Base-by-base conservation (phyloP, 345 rosid genomes). In the Laguncularia racemosa region DNA sequence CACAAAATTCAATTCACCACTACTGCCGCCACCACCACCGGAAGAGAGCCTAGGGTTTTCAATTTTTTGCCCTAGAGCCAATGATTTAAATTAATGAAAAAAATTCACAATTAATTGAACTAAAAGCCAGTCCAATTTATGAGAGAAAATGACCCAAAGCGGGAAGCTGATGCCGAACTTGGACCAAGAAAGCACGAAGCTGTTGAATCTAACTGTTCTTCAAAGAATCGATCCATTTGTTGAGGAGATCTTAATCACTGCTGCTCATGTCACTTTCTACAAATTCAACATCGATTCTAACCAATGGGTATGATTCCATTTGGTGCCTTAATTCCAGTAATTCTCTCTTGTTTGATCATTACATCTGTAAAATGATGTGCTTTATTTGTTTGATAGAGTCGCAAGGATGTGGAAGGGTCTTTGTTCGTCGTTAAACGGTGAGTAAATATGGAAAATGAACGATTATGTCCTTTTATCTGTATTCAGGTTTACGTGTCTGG, bases 371-470 rank as follows among this genome's bases (percentile, higher is more conserved):
- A 6, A 10, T 20, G 20, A 20, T 38, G 3, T 44, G 23, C 43
- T 51, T 44, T 44, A 51, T 21, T 52, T 16, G 20, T 20, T 48
- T 54, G 67, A 64, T 74, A 92, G 96, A 79, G 96, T 45, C 95
- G 97, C 53, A 93, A 93, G 73, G 97, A 93, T 52, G 97, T 93
- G 44, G 99, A 93, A 78, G 99, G 99, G 46, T 85, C 99, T 59
- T 83, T 89, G 18, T 89, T 89, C 57, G 97, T 93, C 17, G 99
- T 93, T 44, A 93, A 93, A 73, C 83, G 98, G 96, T 86, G 10
- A 50, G 46, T 57, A 38, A 2, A 21, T 10, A 16, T 44, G 2
- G 3, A 16, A 14, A 16, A 57, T 45, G 18, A 23, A 20, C 0
- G 52, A 28, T 16, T 33, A 14, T n/a, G 20, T 20, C 23, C 12